These are phyloP conservation scores for Rhodotorula graminis DNA, from an alignment of 768 basidiomycete species.

Conservation along the genomic window DNA sequence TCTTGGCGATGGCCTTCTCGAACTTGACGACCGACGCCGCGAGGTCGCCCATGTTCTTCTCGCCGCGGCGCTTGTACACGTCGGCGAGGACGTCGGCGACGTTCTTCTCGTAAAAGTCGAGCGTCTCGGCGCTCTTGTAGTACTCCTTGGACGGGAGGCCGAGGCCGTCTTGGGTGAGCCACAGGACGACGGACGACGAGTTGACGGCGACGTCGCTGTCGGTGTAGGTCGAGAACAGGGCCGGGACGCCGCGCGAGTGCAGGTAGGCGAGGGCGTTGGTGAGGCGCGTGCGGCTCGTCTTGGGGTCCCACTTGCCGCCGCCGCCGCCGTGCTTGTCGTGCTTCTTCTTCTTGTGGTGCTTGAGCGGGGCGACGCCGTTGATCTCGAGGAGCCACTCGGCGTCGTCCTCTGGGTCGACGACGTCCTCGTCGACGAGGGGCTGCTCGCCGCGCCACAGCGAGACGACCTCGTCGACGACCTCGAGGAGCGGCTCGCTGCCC, in stretches of 20 bases:
- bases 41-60: slow-evolving; percentile 49
- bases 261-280: slow-evolving; percentile 79
- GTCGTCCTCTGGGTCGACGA: slow-evolving; percentile 17
- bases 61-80: slow-evolving; percentile 56
- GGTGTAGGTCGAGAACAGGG: slow-evolving; percentile 20
- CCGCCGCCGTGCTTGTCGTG: background rate
- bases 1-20: slow-evolving; percentile 70
- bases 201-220: slow-evolving; percentile 37
- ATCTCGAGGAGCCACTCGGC: slow-evolving; percentile 4
- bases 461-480: slow-evolving; percentile 59
- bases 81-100: slow-evolving; percentile 63
- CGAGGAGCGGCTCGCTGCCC: slow-evolving; percentile 65
- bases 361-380: background rate
- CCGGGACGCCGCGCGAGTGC: slow-evolving; percentile 64
- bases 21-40: slow-evolving; percentile 69
- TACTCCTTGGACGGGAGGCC: slow-evolving; percentile 62
- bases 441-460: slow-evolving; percentile 58
- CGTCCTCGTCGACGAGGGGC: slow-evolving; percentile 53
- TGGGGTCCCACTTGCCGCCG: slow-evolving; percentile 18
- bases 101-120: slow-evolving; percentile 65
- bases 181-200: slow-evolving; percentile 33
- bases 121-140: slow-evolving; percentile 68
- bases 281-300: slow-evolving; percentile 53
- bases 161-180: slow-evolving; percentile 37
- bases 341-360: slow-evolving; percentile 24